Percentiles rank a stretch among this genome's conserved stretches.
These are phyloP conservation scores for Fonsecaea erecta DNA, from an alignment of 2,329 filamentous ascomycete genomes.

Conservation along the genomic window DNA sequence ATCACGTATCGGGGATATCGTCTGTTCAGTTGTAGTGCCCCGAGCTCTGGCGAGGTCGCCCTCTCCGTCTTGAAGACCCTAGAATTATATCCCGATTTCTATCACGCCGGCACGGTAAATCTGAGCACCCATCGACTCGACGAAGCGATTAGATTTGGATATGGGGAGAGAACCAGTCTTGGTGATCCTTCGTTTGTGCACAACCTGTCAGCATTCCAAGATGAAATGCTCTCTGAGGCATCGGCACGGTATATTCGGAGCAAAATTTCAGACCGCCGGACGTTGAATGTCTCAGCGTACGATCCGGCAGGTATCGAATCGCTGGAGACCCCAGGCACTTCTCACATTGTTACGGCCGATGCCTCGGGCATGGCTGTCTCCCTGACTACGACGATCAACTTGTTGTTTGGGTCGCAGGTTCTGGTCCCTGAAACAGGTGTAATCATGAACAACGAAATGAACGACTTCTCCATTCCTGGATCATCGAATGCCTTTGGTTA, in stretches of 20 bases:
- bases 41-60: constrained; percentile 76
- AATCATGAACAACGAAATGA: constrained; percentile 70
- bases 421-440: constrained; percentile 83
- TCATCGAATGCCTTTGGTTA: constrained; percentile 82
- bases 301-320: constrained; percentile 69
- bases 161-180: constrained; percentile 75
- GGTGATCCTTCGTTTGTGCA: constrained; percentile 80
- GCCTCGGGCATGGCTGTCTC: constrained; percentile 74
- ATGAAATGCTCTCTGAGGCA: constrained; percentile 66
- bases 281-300: constrained; percentile 75
- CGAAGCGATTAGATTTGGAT: constrained; percentile 89
- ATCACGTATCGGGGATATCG: constrained; percentile 72
- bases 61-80: constrained; percentile 80
- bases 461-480: constrained; percentile 85
- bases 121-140: constrained; percentile 80
- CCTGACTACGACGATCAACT: constrained; percentile 84
- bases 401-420: constrained; percentile 78
- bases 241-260: constrained; percentile 64
- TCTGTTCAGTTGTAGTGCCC: constrained; percentile 71
- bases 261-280: constrained; percentile 73
- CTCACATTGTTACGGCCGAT: constrained; percentile 68
- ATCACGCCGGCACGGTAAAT: constrained; percentile 60
- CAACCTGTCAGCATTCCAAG: constrained; percentile 67
- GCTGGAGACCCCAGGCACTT: constrained; percentile 65
- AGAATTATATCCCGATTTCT: constrained; percentile 73